Conservation (phyloP, 139 green algal species). For the Astrephomene gubernaculifera region DNA sequence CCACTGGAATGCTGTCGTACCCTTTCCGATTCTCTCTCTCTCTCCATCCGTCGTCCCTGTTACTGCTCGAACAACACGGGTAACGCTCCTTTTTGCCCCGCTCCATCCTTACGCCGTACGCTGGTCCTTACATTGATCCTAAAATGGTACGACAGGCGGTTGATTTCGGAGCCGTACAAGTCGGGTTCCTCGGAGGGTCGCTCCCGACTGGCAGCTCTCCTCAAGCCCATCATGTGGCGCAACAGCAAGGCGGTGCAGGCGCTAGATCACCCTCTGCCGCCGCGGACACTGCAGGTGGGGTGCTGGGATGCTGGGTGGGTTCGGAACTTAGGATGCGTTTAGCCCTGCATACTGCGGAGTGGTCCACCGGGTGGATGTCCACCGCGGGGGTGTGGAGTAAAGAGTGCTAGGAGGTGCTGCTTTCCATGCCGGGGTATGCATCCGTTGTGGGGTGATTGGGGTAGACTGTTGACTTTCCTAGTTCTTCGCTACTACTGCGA, state of each 20-base stretch:
- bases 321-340: background rate
- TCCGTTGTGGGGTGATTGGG: no score
- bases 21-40: no score
- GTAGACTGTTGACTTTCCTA: background rate
- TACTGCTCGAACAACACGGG: no score
- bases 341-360: background rate
- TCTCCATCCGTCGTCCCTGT: no score
- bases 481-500: background rate
- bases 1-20: background rate
- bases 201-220: conserved; percentile 57
- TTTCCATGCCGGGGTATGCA: background rate
- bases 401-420: background rate
- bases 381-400: background rate
- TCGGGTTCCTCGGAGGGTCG: conserved; percentile 33
- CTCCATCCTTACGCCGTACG: no score
- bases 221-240: conserved; percentile 84
- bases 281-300: conserved; percentile 49
- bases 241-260: conserved; percentile 72
- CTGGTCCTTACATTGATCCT: no score
- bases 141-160: background rate
- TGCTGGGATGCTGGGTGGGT: background rate
- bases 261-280: conserved; percentile 71
- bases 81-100: no score
- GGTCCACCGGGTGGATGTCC: no score
- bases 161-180: conserved; percentile 26